Conservation (phyloP, 2,329 filamentous ascomycete species). For the Curvularia sp. region DNA sequence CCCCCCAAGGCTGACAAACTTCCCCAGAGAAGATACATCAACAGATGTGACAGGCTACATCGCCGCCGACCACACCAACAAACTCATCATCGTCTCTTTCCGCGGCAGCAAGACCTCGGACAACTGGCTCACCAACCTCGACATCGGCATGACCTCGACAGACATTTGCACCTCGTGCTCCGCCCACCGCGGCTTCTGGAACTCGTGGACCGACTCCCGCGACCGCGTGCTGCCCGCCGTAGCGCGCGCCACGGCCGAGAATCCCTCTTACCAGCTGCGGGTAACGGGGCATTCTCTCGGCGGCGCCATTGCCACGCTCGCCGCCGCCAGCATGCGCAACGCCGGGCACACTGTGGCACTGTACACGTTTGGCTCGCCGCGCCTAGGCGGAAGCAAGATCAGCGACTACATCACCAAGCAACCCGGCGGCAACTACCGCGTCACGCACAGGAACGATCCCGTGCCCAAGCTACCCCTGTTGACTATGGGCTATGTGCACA, state of each 20-base stretch:
- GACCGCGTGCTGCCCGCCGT: constrained; percentile 55
- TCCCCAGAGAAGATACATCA: constrained; percentile 20
- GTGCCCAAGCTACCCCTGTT: constrained; percentile 71
- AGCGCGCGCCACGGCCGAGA: constrained; percentile 50
- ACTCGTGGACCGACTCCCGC: constrained; percentile 64
- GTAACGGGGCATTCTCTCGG: constrained; percentile 74
- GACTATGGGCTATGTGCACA: constrained; percentile 68
- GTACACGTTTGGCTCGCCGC: constrained; percentile 71
- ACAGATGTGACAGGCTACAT: constrained; percentile 59
- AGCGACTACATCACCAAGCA: constrained; percentile 64
- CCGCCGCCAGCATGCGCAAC: constrained; percentile 58
- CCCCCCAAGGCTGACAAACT: constrained; percentile 4
- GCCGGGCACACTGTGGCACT: constrained; percentile 31
- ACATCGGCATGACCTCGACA: constrained; percentile 53
- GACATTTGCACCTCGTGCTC: constrained; percentile 58
- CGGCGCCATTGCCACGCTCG: constrained; percentile 69
- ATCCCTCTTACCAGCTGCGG: constrained; percentile 64
- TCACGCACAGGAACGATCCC: constrained; percentile 73
- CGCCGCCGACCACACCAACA: constrained; percentile 55
- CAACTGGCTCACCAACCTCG: constrained; percentile 68
- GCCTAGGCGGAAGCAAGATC: constrained; percentile 68
- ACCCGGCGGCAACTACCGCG: constrained; percentile 63
- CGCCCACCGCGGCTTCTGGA: constrained; percentile 67
- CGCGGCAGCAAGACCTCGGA: constrained; percentile 65
- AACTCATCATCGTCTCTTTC: constrained; percentile 65